Evolutionary conservation across 352 stramenopile species (phyloP).

Genomic region (Globisporangium irregulare): DNA sequence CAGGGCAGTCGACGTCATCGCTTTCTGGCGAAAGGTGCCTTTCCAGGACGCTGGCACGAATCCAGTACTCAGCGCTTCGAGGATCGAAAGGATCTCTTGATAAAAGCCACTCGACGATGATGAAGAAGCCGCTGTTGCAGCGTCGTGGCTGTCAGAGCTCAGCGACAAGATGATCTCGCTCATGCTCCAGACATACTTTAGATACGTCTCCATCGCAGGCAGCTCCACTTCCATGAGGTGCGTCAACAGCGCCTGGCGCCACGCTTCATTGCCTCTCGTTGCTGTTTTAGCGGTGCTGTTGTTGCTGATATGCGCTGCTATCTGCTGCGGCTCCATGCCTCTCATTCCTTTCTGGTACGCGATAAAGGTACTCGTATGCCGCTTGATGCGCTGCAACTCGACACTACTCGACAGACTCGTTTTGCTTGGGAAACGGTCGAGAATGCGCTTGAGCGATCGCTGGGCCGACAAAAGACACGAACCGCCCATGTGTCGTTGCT

Average conservation of each 20-base stretch:
- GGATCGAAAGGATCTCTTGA: slow-evolving; percentile 17
- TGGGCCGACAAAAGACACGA: slow-evolving; percentile 19
- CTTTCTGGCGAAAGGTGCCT: slow-evolving; percentile 14
- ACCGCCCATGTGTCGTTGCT: background rate
- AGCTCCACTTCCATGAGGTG: slow-evolving; percentile 47
- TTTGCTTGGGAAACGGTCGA: slow-evolving; percentile 27
- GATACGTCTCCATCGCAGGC: slow-evolving; percentile 44
- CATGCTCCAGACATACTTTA: slow-evolving; percentile 38
- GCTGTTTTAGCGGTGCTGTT: background rate
- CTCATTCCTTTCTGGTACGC: slow-evolving; percentile 28
- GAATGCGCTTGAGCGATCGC: slow-evolving; percentile 21
- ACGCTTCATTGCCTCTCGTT: slow-evolving; percentile 1
- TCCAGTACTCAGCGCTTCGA: slow-evolving; percentile 16
- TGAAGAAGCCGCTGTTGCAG: slow-evolving; percentile 12
- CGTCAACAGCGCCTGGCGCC: slow-evolving; percentile 23
- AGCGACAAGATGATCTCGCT: slow-evolving; percentile 38
- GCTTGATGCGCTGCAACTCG: slow-evolving; percentile 40
- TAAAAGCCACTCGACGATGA: slow-evolving; percentile 1
- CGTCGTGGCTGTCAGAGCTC: slow-evolving; percentile 16
- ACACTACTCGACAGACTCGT: slow-evolving; percentile 32
- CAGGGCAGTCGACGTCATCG: background rate
- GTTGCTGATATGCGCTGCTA: slow-evolving; percentile 1
- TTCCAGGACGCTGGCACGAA: slow-evolving; percentile 10
- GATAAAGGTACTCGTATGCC: slow-evolving; percentile 35
- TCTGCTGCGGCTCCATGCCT: slow-evolving; percentile 14